Evolutionary conservation across 768 basidiomycete genomes (phyloP), one percentile per base, ranked within the genome.

Genomic region (Lactifluus volemus): DNA sequence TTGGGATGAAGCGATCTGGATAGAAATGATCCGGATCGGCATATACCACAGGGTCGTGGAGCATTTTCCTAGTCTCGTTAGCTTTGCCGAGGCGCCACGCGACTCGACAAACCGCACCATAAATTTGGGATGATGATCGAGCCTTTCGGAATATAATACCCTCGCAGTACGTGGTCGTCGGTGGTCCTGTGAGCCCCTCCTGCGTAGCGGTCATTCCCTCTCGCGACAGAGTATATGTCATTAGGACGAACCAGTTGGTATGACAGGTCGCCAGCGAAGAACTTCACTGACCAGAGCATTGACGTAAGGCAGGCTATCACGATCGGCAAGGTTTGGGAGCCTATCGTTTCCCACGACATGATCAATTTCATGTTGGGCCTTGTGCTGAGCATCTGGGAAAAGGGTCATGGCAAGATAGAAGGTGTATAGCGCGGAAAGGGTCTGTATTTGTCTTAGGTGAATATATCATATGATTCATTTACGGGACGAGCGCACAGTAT

Each of bases 101-200:
- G 4, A 25, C n/a, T 32, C 3, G 2, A 21, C 14, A 30, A 17
- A 42, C 21, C 60, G 14, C 47, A 75, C 75, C 70, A 70, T 49
- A 70, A 65, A 48, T 76, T 76, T 2, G 70, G 55, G 49, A 74
- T 52, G 10, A 76, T 62, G n/a, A 73, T 58, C 1, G 73, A 71
- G 14, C 71, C 74, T 47, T 71, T 71, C 5, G 75, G 76, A 21
- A 78, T 53, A 34, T 54, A n/a, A 45, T 60, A 64, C 4, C 59
- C 63, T 12, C 44, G 3, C 15, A 51, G 29, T 0, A 25, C 49
- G 15, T 64, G 49, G 7, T 52, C 45, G 15, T 14, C 29, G 7
- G 53, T 53, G 5, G 49, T 30, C 10, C 8, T 44, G 21, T 58
- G 63, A 2, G 63, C 45, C 5, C 49, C 30, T 4, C 63, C 61